Evolutionary conservation across 2,329 filamentous ascomycete species (phyloP), one percentile per base, ranked within the genome.

Genomic region (Paecilomyces dactylethromorphus): DNA sequence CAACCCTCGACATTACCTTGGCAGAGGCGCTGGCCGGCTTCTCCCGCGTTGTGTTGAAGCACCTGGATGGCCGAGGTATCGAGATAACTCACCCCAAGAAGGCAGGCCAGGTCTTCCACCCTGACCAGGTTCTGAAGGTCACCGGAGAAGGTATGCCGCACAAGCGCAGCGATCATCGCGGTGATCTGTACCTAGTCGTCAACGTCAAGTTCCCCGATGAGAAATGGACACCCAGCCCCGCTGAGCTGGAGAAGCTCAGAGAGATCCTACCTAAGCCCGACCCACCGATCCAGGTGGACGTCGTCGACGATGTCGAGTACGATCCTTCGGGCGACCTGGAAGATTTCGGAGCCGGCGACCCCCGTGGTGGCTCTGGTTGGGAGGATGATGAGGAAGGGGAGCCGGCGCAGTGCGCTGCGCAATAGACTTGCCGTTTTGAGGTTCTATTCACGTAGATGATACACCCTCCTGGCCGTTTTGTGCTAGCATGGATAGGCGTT

Each of bases 31-130:
- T 99, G 55, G 87, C 86, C 8, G 94, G 94, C 13, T 97, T 99
- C 80, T 91, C 91, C 56, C 86, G 93, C 35, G 90, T 95, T 4
- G 92, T 97, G 1, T 70, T 99, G 62, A 94, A 89, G 68, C 94
- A 99, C 73, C 86, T 99, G 8, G 94, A 99, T 70, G 94, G 93
- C 31, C 86, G 94, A 59, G 94, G 94, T 31, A 93, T 99, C 60
- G 84, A 88, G 59, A 81, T 99, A 53, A 83, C 87, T 57, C 88
- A 94, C 64, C 85, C 90, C 15, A 85, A 89, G 68, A 82, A 87
- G 24, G 84, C 87, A 63, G 93, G 93, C 65, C 89, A 92, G 73
- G 82, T 97, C 56, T 77, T 99, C 35, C 85, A 87, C 26, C 92
- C 94, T 0, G 88, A 87, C 26, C 90, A 99, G 71, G 84, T 93